A percentile compares a stretch with the other conserved stretches of the same genome.
These are phyloP conservation scores for Boletus reticulatus DNA, from an alignment of 768 basidiomycete species.

Conservation along the genomic window DNA sequence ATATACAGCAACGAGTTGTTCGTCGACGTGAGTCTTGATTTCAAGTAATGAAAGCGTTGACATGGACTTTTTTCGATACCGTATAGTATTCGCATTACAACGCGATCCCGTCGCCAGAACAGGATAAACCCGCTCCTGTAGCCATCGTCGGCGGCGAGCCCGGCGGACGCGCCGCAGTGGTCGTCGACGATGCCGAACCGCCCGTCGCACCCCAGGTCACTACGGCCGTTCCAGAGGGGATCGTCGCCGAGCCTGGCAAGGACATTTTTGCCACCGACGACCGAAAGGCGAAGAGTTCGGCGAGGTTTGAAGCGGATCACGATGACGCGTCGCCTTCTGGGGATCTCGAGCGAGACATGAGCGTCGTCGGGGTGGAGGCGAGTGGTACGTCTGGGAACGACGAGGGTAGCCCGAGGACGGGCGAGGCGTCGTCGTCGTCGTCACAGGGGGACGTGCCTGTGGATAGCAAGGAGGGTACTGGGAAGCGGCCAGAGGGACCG, in stretches of 20 bases:
- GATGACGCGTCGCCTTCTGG: neutral
- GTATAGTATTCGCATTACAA: slow-evolving; percentile 59
- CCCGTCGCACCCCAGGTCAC: slow-evolving; percentile 21
- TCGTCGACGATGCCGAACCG: slow-evolving; percentile 42
- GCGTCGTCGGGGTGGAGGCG: slow-evolving; percentile 22
- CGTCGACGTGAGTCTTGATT: slow-evolving; percentile 50
- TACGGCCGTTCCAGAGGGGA: slow-evolving; percentile 44
- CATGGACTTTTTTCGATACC: too few species aligned
- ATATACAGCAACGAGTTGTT: slow-evolving; percentile 59
- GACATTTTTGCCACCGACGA: slow-evolving; percentile 64
- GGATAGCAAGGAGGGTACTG: neutral
- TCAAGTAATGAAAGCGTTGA: neutral
- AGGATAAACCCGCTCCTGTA: slow-evolving; percentile 37
- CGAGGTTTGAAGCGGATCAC: slow-evolving; percentile 5
- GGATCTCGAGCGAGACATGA: slow-evolving; percentile 35
- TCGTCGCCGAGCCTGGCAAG: slow-evolving; percentile 67
- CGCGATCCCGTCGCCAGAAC: slow-evolving; percentile 35
- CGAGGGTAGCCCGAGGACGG: too few species aligned
- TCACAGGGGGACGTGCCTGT: too few species aligned
- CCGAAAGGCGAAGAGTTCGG: slow-evolving; percentile 46
- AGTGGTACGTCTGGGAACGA: too few species aligned
- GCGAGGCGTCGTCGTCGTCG: too few species aligned
- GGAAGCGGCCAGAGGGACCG: slow-evolving; percentile 38
- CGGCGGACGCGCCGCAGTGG: slow-evolving; percentile 53
- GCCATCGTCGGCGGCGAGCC: slow-evolving; percentile 52